Conservation (phyloP, 805 yeast genomes). For the Spathaspora hagerdaliae region DNA sequence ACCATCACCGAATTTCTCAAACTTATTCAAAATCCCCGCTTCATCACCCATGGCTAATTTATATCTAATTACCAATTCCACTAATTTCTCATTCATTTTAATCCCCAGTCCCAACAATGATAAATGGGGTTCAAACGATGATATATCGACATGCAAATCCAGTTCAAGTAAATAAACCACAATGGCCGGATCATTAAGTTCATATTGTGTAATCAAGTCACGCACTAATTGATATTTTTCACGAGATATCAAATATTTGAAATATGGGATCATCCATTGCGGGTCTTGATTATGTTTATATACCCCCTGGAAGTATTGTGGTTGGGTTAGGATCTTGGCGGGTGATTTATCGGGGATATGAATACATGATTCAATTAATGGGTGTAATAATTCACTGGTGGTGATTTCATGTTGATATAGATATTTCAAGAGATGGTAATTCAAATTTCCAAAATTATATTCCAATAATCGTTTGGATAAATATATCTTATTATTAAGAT, state of each 20-base stretch:
- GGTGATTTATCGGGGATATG: background rate
- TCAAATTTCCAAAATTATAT: conserved; percentile 6
- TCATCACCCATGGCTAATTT: conserved; percentile 16
- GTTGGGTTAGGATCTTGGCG: background rate
- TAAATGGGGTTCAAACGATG: background rate
- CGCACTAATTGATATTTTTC: conserved; percentile 4
- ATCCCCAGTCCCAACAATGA: background rate
- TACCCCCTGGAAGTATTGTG: conserved; percentile 14
- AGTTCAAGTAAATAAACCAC: background rate
- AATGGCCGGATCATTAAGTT: conserved; percentile 4
- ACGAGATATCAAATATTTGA: conserved; percentile 8
- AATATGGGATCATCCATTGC: conserved; percentile 17
- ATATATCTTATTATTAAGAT: background rate
- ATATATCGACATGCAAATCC: conserved; percentile 1
- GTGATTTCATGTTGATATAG: conserved; percentile 5
- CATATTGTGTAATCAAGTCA: conserved; percentile 5
- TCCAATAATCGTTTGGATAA: background rate
- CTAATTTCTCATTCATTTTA: conserved; percentile 9
- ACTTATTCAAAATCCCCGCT: conserved; percentile 12
- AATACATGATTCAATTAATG: conserved; percentile 6
- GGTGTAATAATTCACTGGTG: conserved; percentile 6
- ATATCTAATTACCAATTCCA: conserved; percentile 21
- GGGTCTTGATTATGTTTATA: conserved; percentile 7
- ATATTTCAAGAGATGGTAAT: conserved; percentile 17
- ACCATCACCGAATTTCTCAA: conserved; percentile 9